A percentile compares a stretch with the other conserved stretches of the same genome.
Conservation (phyloP, 2,329 filamentous ascomycete genomes). For the Xylaria sp. region DNA sequence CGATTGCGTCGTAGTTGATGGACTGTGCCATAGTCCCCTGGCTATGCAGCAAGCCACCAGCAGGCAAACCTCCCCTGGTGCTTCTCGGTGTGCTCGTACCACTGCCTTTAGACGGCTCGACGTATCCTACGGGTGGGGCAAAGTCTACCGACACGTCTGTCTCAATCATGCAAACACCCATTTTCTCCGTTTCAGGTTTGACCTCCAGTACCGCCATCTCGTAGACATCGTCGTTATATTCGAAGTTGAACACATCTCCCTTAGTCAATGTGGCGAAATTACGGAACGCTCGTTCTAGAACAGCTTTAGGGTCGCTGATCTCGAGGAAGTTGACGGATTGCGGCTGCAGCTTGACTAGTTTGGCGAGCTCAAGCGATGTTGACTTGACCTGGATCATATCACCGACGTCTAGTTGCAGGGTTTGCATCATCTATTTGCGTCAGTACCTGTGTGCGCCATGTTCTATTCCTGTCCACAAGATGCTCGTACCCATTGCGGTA, state of each 20-base stretch:
- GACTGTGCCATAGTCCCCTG: constrained; percentile 96
- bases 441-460: constrained; percentile 32
- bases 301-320: constrained; percentile 96
- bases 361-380: constrained; percentile 88
- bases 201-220: constrained; percentile 94
- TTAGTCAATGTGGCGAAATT: constrained; percentile 95
- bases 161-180: constrained; percentile 93
- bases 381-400: constrained; percentile 96
- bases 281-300: constrained; percentile 94
- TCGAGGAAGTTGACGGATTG: constrained; percentile 94
- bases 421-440: constrained; percentile 84
- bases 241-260: constrained; percentile 94
- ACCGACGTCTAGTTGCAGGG: constrained; percentile 85
- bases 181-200: constrained; percentile 83
- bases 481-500: constrained; percentile 85
- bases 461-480: not conserved
- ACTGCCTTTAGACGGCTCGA: constrained; percentile 81
- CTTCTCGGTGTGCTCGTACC: constrained; percentile 90
- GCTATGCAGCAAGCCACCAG: constrained; percentile 79
- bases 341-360: constrained; percentile 95
- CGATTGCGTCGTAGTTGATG: constrained; percentile 96
- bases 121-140: constrained; percentile 90
- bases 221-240: constrained; percentile 94
- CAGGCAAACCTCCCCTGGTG: constrained; percentile 68
- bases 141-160: constrained; percentile 98